Evolutionary conservation across 1,139 yeast species (phyloP).

Genomic region (Pneumocystis jirovecii): DNA sequence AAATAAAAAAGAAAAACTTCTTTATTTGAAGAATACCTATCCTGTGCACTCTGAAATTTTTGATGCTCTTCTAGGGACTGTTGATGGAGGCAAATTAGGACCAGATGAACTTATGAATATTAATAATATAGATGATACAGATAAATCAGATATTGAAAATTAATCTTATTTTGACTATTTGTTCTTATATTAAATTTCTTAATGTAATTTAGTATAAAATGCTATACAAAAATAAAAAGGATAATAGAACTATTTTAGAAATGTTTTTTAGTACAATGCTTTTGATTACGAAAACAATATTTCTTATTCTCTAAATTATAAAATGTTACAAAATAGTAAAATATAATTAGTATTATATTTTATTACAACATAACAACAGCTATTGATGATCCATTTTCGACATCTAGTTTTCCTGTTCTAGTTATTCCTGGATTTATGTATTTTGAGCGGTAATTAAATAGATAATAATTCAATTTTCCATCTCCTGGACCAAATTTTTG

Average conservation of each 20-base stretch:
- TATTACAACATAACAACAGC: not conserved
- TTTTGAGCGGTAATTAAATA: conserved; percentile 68
- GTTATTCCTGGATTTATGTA: not conserved
- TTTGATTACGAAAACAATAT: not conserved
- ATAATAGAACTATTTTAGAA: not conserved
- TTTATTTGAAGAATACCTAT: not conserved
- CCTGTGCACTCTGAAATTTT: conserved; percentile 3
- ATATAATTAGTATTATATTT: not conserved
- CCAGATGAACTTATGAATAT: not conserved
- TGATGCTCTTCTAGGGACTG: conserved; percentile 9
- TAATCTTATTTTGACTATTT: not conserved
- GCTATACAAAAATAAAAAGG: not conserved
- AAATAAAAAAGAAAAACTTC: not conserved
- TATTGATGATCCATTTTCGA: not conserved
- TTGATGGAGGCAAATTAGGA: conserved; percentile 9
- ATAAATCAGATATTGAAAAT: not conserved
- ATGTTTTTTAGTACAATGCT: not conserved
- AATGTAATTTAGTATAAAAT: not conserved
- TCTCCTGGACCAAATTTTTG: conserved; percentile 89
- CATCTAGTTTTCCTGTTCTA: not conserved
- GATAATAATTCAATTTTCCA: conserved; percentile 75
- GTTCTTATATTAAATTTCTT: not conserved
- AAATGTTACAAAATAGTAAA: too few relatives aligned
- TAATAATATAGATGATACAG: not conserved
- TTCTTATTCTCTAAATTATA: not conserved